Evolutionary conservation across 2,329 filamentous ascomycete genomes (phyloP).

Genomic region (Colletotrichum lindemuthianum): DNA sequence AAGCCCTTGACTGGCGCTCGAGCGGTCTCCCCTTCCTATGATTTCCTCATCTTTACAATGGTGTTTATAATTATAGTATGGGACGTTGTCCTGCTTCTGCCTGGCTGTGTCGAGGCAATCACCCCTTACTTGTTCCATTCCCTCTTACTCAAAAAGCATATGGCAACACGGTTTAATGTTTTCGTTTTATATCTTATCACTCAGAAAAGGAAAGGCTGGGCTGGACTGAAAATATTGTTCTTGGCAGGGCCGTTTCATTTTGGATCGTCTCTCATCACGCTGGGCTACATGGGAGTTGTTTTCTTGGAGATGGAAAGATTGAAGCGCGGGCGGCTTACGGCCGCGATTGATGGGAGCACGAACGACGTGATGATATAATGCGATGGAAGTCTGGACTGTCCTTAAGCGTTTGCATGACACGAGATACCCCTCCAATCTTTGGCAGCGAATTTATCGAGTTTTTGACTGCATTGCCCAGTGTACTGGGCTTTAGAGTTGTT

Average conservation of each 20-base stretch:
- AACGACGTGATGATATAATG: conserved; percentile 28
- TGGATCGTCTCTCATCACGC: background rate
- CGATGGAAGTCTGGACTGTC: conserved; percentile 33
- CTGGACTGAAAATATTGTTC: conserved; percentile 17
- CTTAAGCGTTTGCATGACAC: conserved; percentile 33
- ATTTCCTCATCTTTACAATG: conserved; percentile 11
- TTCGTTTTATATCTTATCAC: conserved; percentile 12
- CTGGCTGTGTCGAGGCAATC: conserved; percentile 23
- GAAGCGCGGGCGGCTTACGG: conserved; percentile 19
- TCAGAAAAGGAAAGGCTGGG: conserved; percentile 4
- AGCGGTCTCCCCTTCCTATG: conserved; percentile 7
- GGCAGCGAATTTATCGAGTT: conserved; percentile 20
- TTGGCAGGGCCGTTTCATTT: conserved; percentile 13
- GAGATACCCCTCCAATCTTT: conserved; percentile 35
- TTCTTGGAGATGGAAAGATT: background rate
- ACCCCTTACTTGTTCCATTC: background rate
- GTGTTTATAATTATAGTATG: conserved; percentile 4
- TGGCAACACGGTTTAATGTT: conserved; percentile 19
- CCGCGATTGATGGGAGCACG: conserved; percentile 2
- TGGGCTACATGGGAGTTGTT: conserved; percentile 2
- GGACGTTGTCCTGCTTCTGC: conserved; percentile 5
- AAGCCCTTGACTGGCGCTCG: conserved; percentile 7
- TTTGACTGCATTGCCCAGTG: too few species aligned
- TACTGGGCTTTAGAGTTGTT: too few species aligned
- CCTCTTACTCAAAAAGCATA: background rate